These are phyloP conservation scores for Venturia pyrina DNA, from an alignment of 2,329 filamentous ascomycete species.

Conservation along the genomic window DNA sequence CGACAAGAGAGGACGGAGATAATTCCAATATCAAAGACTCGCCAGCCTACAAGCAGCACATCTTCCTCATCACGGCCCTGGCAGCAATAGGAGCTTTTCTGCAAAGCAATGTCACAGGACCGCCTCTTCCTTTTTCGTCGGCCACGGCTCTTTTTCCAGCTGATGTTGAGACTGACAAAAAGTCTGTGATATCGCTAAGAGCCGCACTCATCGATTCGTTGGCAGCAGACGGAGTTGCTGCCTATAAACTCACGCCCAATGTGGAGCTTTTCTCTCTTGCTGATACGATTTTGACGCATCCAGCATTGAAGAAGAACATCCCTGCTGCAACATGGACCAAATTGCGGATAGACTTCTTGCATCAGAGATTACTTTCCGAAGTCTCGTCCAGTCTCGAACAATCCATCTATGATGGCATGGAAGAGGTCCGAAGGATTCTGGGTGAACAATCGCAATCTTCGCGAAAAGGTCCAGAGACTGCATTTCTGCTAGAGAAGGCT, in stretches of 20 bases:
- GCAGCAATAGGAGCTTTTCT: conserved; percentile 69
- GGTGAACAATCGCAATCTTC: conserved; percentile 17
- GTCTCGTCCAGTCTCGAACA: conserved; percentile 50
- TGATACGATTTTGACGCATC: conserved; percentile 45
- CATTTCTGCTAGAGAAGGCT: conserved; percentile 72
- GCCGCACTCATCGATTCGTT: conserved; percentile 58
- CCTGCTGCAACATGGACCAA: conserved; percentile 48
- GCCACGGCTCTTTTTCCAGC: conserved; percentile 40
- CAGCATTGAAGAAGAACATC: conserved; percentile 35
- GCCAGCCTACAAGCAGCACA: conserved; percentile 18
- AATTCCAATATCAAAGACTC: conserved; percentile 14
- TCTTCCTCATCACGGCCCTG: conserved; percentile 49
- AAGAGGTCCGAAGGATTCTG: conserved; percentile 40
- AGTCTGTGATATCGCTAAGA: conserved; percentile 34
- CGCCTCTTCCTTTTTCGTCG: conserved; percentile 55
- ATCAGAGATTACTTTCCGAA: conserved; percentile 58
- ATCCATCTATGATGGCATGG: conserved; percentile 49
- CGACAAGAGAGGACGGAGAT: conserved; percentile 19
- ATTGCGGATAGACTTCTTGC: conserved; percentile 63
- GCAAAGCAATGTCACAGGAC: conserved; percentile 81
- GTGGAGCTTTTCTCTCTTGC: conserved; percentile 78
- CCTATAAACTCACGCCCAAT: conserved; percentile 74
- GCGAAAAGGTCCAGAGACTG: conserved; percentile 32
- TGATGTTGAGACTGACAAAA: conserved; percentile 28
- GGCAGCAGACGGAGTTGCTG: conserved; percentile 72